Evolutionary conservation across 169 alveolate genomes (phyloP), one percentile per base, ranked within the genome.

Genomic region (Eimeria tenella): DNA sequence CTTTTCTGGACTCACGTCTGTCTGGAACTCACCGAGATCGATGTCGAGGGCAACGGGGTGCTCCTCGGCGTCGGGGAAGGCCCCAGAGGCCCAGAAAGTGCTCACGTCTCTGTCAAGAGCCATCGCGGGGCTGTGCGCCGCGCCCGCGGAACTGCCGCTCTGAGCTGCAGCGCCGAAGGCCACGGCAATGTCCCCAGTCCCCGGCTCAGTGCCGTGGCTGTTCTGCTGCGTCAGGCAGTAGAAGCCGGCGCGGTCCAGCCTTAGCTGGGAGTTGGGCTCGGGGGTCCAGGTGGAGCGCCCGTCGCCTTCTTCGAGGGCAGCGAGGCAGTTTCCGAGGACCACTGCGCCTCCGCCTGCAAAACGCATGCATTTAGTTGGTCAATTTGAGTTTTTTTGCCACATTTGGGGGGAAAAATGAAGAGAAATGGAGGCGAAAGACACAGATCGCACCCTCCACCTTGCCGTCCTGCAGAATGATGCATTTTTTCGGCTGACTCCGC

Each of bases 61-160:
- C 10, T 83, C 96, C 4, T 75, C 95, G 6, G 95, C 88, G 21
- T 89, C 95, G 6, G 90, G 96, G 56, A 95, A 95, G 23, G 97
- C 90, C 21, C 93, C 96, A 17, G 97, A 95, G 31, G 95, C 97
- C 97, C 97, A 95, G 50, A 95, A 95, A 9, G 97, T 92, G 49
- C 84, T 86, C 42, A 91, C 70, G 58, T 95, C 96, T 6, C 95
- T 56, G 77, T 95, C 96, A n/a, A 94, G 58, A 17, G 96, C 96
- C 70, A 93, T 82, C 19, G 58, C 90, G 13, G 95, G 79, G 19
- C 52, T 55, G n/a, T 95, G 96, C 55, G 50, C 82, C 17, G 96
- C 95, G 42, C 94, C 97, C 50, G 95, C 95, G 6, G 62, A 31
- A 53, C 93, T 83, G 25, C 50, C 56, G 55, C 94, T 42, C 4